Evolutionary conservation across 2,329 filamentous ascomycete genomes (phyloP), one percentile per base, ranked within the genome.

Genomic region (Stachybotrys elegans): DNA sequence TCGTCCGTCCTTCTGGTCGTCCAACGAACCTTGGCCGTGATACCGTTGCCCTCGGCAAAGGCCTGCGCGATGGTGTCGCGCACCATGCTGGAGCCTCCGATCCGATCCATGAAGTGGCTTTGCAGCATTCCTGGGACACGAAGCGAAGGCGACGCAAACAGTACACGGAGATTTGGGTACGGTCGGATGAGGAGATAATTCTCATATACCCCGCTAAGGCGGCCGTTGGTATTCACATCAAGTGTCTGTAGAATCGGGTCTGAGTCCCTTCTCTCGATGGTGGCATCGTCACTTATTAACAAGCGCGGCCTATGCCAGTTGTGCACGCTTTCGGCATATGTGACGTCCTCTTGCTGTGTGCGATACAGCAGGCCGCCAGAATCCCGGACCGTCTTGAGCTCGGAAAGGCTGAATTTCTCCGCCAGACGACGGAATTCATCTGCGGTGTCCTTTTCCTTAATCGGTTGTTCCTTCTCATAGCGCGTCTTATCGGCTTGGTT

Each of bases 1-100:
- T 45, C 49, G 6, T 44, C 37, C 1, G 54, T 52, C 1, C 43
- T 43, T 9, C 48, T 48, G 4, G 41, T 57, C 2, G 87, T 65
- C 86, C 85, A 91, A 42, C 79, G 77, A 13, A 91, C 77, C 57
- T 87, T 87, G 4, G 84, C 84, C 2, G 86, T 90, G 5, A 90
- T 81, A 38, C 84, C 83, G 36, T 80, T 77, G 0, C 84, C 84
- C 53, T 83, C 76, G 5, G 76, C 74, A 19, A 91, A 74, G 0
- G 86, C 84, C n/a, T 69, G 62, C 1, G 63, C 61, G 16, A 81
- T 63, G 34, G 73, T 69, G 13, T 78, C 69, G 8, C 71, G 69
- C 3, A 76, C 66, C 14, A 67, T 62, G 3, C 57, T 54, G 0
- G 72, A 70, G 3, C 76, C 76, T 11, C 76, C 76, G 21, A 80